A percentile compares a stretch with the other conserved stretches of the same genome.
Conservation (phyloP, 331 rosid species). For the Malus hybrid region DNA sequence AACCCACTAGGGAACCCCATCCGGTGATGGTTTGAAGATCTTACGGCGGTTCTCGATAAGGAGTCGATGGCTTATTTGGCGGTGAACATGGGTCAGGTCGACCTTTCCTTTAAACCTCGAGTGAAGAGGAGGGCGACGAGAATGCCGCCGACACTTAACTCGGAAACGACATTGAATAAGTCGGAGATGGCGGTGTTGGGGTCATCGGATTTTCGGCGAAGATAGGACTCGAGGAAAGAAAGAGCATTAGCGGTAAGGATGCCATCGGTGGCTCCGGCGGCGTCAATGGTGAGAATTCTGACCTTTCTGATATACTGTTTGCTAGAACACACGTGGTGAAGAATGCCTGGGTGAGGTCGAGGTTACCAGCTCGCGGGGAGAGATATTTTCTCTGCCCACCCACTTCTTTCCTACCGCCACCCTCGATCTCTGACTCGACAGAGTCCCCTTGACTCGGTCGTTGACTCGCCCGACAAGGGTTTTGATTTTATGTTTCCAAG, state of each 20-base stretch:
- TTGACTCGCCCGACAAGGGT: background rate
- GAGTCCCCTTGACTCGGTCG: constrained; percentile 25
- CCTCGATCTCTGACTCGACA: constrained; percentile 15
- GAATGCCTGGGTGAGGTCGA: background rate
- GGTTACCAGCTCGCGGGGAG: background rate
- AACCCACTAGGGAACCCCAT: constrained; percentile 43
- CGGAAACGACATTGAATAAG: constrained; percentile 76
- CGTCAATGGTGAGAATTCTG: constrained; percentile 74
- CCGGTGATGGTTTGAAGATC: constrained; percentile 25
- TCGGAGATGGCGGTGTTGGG: constrained; percentile 38
- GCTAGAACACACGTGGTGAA: constrained; percentile 12
- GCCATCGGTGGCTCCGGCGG: constrained; percentile 75
- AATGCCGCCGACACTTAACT: constrained; percentile 69
- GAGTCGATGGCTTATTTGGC: constrained; percentile 61
- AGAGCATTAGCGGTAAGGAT: constrained; percentile 75
- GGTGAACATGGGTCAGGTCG: constrained; percentile 43
- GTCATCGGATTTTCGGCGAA: constrained; percentile 51
- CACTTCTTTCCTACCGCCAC: background rate
- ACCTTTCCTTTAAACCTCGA: background rate
- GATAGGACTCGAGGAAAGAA: constrained; percentile 49
- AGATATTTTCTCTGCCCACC: background rate
- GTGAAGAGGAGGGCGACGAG: constrained; percentile 78
- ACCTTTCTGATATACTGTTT: constrained; percentile 51
- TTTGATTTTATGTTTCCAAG: background rate
- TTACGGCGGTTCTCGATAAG: constrained; percentile 43